Conservation (phyloP, 106 monocot genomes). For the Apostasia ramifera region DNA sequence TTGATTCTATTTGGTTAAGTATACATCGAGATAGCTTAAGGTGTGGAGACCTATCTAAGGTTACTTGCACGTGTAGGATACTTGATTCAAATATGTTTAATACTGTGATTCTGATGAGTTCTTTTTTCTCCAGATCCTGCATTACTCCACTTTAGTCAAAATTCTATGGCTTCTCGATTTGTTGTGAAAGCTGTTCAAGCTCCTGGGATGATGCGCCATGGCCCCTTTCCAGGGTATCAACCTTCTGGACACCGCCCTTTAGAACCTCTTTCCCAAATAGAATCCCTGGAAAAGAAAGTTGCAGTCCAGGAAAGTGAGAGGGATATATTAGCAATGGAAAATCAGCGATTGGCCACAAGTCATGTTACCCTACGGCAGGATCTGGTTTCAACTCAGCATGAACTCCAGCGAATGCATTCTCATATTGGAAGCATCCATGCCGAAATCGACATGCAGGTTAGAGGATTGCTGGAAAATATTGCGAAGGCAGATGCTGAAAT, state of each 20-base stretch:
- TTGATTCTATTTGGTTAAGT: no score
- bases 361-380: constrained; percentile 61
- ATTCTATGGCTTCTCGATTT: constrained; percentile 27
- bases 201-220: constrained; percentile 68
- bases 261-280: constrained; percentile 28
- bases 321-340: constrained; percentile 52
- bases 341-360: constrained; percentile 54
- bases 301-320: constrained; percentile 52
- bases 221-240: constrained; percentile 27
- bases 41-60: no score
- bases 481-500: constrained; percentile 58
- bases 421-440: constrained; percentile 32
- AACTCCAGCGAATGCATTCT: constrained; percentile 44
- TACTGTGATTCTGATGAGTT: no score
- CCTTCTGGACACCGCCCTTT: constrained; percentile 24
- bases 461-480: constrained; percentile 58
- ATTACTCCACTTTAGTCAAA: constrained; percentile 1
- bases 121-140: no score
- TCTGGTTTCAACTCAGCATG: constrained; percentile 43
- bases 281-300: constrained; percentile 54
- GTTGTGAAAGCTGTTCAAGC: constrained; percentile 36
- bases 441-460: constrained; percentile 53
- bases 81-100: no score
- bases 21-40: no score
- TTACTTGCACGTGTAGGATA: no score